phyloP scores from a whole-genome alignment of 2,329 filamentous ascomycete species.

The Fusarium redolens region DNA sequence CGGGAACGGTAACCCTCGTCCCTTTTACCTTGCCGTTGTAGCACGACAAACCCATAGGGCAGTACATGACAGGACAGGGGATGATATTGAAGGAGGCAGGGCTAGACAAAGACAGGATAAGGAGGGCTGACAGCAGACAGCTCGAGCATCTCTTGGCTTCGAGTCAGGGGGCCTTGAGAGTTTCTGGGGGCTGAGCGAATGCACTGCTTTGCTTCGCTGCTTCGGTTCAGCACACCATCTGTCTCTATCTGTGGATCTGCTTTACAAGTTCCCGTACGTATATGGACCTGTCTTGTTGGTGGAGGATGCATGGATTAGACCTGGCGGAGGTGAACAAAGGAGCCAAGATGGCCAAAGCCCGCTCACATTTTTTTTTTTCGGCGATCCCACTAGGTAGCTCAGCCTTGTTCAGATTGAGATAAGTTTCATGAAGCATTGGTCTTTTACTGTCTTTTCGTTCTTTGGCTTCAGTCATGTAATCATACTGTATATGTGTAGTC shows the following conservation, averaged over 20 bases:
- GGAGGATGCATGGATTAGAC: constrained; percentile 25
- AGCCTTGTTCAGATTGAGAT: not conserved
- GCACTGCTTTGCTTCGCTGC: not conserved
- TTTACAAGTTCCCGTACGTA: constrained; percentile 13
- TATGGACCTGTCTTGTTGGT: constrained; percentile 11
- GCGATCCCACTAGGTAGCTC: constrained; percentile 8
- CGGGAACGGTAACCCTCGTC: constrained; percentile 11
- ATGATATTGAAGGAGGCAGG: not conserved
- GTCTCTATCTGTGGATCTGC: constrained; percentile 8
- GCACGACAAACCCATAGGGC: constrained; percentile 8
- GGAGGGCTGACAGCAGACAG: constrained; percentile 21
- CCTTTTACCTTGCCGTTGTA: constrained; percentile 17
- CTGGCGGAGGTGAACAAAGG: constrained; percentile 30
- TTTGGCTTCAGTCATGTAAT: not conserved
- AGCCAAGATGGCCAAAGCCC: constrained; percentile 10
- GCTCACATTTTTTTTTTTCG: not conserved
- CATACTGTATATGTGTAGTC: not conserved
- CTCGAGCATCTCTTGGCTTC: not conserved
- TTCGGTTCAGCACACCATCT: constrained; percentile 14
- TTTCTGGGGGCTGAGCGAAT: constrained; percentile 33
- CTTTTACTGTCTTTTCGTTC: not conserved
- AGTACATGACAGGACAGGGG: not conserved
- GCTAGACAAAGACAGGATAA: constrained; percentile 34
- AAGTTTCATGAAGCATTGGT: not conserved
- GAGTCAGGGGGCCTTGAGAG: not conserved